Evolutionary conservation across 768 basidiomycete species (phyloP), one percentile per base, ranked within the genome.

Genomic region (Leccinum sublutescens): DNA sequence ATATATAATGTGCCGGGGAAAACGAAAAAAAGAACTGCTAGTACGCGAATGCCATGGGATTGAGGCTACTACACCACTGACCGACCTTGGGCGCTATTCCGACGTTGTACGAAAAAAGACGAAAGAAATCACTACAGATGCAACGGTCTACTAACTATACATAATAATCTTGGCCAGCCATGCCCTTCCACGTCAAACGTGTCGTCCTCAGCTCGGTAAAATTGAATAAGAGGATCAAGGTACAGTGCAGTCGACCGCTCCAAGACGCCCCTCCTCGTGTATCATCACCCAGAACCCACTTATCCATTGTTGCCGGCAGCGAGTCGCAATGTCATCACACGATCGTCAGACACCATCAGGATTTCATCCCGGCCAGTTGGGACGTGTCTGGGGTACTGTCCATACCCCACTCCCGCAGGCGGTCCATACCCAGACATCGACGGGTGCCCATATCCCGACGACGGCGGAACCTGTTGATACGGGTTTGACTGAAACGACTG

Each of bases 331-430:
- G 86, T 82, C 68, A 93, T 76, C 59, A 94, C 86, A 34, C 89
- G 84, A 74, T 96, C 94, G 65, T 95, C 95, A 4, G 91, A 93
- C 36, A 93, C 89, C 74, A 95, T 85, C 62, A 96, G 76, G 69
- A 97, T 93, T 74, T 97, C 93, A 60, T 92, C 89, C 27, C 89
- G 81, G 12, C 81, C 86, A 11, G 79, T 77, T 66, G 84, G 82
- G 47, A 77, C 77, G 60, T 80, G 73, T 43, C 78, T 75, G n/a
- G 74, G 67, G 57, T 77, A 78, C 61, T 77, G 76, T 9, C 80
- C 76, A 60, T 80, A 80, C 55, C 69, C 69, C 43, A 63, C 62
- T 23, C 59, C 27, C 33, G 40, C 48, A 23, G 65, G 60, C 4
- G 64, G 49, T 23, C 70, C 73, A 58, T 74, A 75, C 25, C 65